Conservation (phyloP, 129 eudicot species). For the Flaveria ramosissima region DNA sequence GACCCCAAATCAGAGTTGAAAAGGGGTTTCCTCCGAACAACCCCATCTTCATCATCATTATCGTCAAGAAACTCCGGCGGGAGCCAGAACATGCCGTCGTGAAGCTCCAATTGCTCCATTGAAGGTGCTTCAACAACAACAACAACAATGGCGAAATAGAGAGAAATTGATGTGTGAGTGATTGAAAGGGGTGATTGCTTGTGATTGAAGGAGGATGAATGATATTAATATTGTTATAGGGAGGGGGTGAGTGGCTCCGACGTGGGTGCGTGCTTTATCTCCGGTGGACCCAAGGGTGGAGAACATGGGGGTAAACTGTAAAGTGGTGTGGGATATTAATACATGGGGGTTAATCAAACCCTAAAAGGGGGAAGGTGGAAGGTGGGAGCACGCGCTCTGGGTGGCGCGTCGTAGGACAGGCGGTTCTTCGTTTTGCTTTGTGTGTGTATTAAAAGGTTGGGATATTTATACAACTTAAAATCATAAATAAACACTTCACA, state of each 20-base stretch:
- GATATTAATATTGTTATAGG: neutral
- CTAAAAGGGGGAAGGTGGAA: neutral
- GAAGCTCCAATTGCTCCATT: conserved; percentile 48
- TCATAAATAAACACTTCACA: too few relatives aligned
- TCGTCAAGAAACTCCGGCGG: conserved; percentile 75
- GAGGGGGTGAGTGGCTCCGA: neutral
- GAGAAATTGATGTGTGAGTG: conserved; percentile 1
- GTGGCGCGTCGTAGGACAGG: neutral
- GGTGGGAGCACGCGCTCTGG: neutral
- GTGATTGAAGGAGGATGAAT: conserved; percentile 40
- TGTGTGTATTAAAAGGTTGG: too few relatives aligned
- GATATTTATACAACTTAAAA: too few relatives aligned
- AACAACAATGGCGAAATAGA: too few relatives aligned
- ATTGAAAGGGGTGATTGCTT: conserved; percentile 31
- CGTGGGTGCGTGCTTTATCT: conserved; percentile 13
- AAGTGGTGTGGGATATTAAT: conserved; percentile 31
- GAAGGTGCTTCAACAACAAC: neutral
- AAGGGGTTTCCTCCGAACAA: neutral
- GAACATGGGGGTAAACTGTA: conserved; percentile 16
- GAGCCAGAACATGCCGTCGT: conserved; percentile 75
- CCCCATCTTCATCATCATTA: conserved; percentile 26
- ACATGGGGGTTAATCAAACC: neutral
- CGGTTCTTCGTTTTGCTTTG: neutral
- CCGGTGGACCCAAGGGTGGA: conserved; percentile 23
- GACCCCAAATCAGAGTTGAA: conserved; percentile 59